Percentiles rank a stretch among this genome's conserved stretches.
phyloP scores from a whole-genome alignment of 1,284 basidiomycete species.

The Ganoderma lingzhi region DNA sequence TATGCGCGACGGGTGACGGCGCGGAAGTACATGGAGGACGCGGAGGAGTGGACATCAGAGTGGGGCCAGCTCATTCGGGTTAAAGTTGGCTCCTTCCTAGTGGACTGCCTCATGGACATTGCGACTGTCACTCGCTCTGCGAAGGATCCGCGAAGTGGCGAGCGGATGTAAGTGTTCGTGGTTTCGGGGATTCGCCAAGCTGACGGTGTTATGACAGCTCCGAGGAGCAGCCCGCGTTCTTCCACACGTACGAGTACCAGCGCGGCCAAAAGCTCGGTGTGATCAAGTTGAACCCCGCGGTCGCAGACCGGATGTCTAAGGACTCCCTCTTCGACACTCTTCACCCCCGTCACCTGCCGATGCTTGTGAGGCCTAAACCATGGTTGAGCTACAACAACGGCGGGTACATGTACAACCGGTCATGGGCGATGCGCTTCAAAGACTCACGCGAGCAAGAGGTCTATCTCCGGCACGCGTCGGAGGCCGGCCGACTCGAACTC shows the following conservation, averaged over 20 bases:
- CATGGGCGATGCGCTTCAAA: constrained; percentile 89
- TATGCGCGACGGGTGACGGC: constrained; percentile 68
- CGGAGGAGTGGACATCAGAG: constrained; percentile 76
- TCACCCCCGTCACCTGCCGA: constrained; percentile 94
- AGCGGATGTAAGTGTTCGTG: constrained; percentile 57
- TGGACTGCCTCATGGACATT: constrained; percentile 86
- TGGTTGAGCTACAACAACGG: constrained; percentile 87
- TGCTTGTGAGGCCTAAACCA: constrained; percentile 92
- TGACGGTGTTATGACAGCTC: constrained; percentile 49
- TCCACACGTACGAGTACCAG: constrained; percentile 93
- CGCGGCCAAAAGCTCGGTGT: constrained; percentile 93
- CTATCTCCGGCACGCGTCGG: constrained; percentile 83
- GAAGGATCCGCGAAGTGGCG: constrained; percentile 61
- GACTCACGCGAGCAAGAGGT: constrained; percentile 88
- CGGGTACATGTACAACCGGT: constrained; percentile 56
- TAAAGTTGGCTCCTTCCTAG: constrained; percentile 84
- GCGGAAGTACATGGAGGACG: constrained; percentile 68
- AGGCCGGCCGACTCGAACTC: constrained; percentile 81
- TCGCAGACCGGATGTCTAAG: constrained; percentile 81
- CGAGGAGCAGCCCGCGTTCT: constrained; percentile 93
- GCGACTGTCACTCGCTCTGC: constrained; percentile 80
- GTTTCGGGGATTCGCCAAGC: neutral
- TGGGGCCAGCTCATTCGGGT: constrained; percentile 87
- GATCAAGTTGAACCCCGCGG: constrained; percentile 86
- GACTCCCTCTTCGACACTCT: constrained; percentile 83